Base-by-base conservation (phyloP, 2,329 filamentous ascomycete genomes). In the Ramularia collo-cygni region DNA sequence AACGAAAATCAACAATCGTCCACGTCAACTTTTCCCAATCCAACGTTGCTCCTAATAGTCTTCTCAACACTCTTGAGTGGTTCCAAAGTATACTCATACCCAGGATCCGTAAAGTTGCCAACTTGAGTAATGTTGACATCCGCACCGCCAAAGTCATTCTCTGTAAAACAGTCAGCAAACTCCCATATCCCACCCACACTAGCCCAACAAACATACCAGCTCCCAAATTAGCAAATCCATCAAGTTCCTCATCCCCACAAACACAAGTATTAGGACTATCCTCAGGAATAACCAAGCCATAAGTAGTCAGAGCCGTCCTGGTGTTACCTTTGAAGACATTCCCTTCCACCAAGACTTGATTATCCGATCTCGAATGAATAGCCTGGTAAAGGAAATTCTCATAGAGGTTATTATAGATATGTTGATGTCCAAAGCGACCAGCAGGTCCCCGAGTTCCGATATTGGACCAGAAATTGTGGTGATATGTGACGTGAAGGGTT, bases 181-280 rank as follows among this genome's bases (percentile, higher is more conserved):
- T 37, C 13, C 26, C 16, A 8, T 8, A 4, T 0, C n/a, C 8
- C 9, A 8, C 21, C 2, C 35, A 13, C 28, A 0, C 31, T 9
- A 4, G 6, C 18, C 13, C 29, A 2, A 31, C 17, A 8, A 13
- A 66, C 69, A 56, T 56, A 72, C 71, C 64, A 3, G 70, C 68
- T 16, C 72, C 73, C 12, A 75, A 57, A 43, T 76, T 76, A 3
- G 70, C 72, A 51, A 63, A 76, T 0, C 72, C 72, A 47, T 76
- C 72, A 17, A 75, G 58, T 52, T 76, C 72, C 48, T 67, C 66
- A 34, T 76, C 74, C 1, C 72, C 73, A 8, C 71, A 72, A 1
- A 66, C 63, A 43, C 66, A 68, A 0, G 71, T 75, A 43, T 76
- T 76, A 0, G 73, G 73, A 30, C 67, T 71, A 43, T 76, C 73